Evolutionary conservation across 139 green algal genomes (phyloP), one percentile per base, ranked within the genome.

Genomic region (Desmodesmus armatus): DNA sequence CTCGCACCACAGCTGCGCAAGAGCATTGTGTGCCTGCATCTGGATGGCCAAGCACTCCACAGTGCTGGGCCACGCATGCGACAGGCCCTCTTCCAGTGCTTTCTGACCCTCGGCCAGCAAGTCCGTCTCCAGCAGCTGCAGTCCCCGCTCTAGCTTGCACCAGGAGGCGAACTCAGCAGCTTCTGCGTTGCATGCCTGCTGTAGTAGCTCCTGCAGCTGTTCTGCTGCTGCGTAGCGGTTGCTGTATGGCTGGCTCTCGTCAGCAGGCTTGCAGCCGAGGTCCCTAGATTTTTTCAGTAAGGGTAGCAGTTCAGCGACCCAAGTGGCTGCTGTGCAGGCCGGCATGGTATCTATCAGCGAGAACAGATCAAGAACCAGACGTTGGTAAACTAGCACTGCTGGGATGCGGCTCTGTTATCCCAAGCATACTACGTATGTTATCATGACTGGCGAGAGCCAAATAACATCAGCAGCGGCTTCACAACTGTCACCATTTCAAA

Each of bases 61-160:
- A 21, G 2, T 60, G 33, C 31, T 21, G 17, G 73, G 83, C 49
- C 73, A 79, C 5, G 33, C 1, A 51, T 41, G 27, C 33, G 84
- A 86, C 11, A 93, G 66, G 0, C 80, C 77, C 1, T 65, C 49
- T 43, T 49, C 23, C 0, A 91, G 21, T 0, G 23, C 33, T 5
- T 51, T 37, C 62, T 93, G 70, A 1, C 88, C 90, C 0, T 93
- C 85, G 4, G 58, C 23, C n/a, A 86, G 49, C 49, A 92, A 69
- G 69, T 93, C 90, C 2, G 90, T 93, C 13, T 93, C 89, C 40
- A 94, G 69, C 53, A 93, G 85, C 17, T 86, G 41, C 15, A 93
- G 71, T 9, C 90, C 90, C 19, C 84, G 76, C 80, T 86, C 80
- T 9, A 85, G 63, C 31, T 74, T 29, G 27, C 65, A 77, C 19